Evolutionary conservation across 1,139 yeast genomes (phyloP).

Genomic region (Casaregolazyma lundiana): DNA sequence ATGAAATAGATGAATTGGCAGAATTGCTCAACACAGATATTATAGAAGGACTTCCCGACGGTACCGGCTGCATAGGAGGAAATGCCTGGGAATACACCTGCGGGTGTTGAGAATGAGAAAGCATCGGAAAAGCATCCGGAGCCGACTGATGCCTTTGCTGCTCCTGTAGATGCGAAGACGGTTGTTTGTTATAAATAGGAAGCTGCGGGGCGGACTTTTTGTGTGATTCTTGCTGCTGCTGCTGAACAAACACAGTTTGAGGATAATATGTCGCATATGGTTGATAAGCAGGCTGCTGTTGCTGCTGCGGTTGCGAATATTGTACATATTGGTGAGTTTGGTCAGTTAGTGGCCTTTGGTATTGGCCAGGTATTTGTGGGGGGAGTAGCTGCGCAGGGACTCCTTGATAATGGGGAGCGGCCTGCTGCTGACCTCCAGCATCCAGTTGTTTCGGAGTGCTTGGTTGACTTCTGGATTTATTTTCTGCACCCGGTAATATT

Average conservation of each 20-base stretch:
- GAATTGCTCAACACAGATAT: background rate
- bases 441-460: slow-evolving; percentile 2
- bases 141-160: slow-evolving; percentile 9
- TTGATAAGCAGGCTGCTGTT: background rate
- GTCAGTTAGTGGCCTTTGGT: background rate
- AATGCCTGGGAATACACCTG: slow-evolving; percentile 9
- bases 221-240: slow-evolving; percentile 11
- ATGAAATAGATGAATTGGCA: background rate
- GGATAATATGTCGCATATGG: background rate
- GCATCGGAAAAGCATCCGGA: slow-evolving; percentile 1
- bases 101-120: background rate
- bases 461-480: slow-evolving; percentile 3
- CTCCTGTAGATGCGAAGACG: slow-evolving; percentile 4
- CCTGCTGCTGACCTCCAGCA: slow-evolving; percentile 12
- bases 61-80: slow-evolving; percentile 1
- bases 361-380: background rate
- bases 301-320: slow-evolving; percentile 1
- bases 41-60: background rate
- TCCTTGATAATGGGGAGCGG: background rate
- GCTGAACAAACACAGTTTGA: slow-evolving; percentile 3
- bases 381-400: background rate
- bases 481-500: slow-evolving; percentile 12
- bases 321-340: background rate
- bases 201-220: slow-evolving; percentile 9
- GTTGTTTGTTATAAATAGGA: slow-evolving; percentile 7